phyloP scores from a whole-genome alignment of 192 early-diverging fungal species.

The Rhizophagus sp. region DNA sequence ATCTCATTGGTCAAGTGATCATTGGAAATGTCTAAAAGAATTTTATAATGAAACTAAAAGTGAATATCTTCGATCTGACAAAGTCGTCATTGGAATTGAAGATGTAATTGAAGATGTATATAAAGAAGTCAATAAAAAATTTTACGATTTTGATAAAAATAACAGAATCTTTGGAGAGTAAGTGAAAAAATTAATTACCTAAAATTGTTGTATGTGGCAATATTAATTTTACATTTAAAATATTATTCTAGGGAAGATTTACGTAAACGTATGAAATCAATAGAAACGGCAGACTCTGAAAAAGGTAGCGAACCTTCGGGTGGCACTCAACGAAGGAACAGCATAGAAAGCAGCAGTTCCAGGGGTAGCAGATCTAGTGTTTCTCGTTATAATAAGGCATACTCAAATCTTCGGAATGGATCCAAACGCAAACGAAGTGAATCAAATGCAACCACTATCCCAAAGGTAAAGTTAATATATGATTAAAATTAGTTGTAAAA shows the following conservation, averaged over 20 bases:
- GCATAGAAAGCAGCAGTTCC: constrained; percentile 3
- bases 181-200: not conserved
- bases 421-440: constrained; percentile 4
- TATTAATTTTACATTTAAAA: not conserved
- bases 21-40: not conserved
- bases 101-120: constrained; percentile 19
- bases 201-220: too few relatives aligned
- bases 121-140: not conserved
- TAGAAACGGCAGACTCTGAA: constrained; percentile 17
- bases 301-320: not conserved
- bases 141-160: not conserved
- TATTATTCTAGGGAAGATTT: not conserved
- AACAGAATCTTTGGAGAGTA: constrained; percentile 12
- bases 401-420: not conserved
- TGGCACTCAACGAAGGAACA: not conserved
- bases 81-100: not conserved
- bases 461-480: not conserved
- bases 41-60: constrained; percentile 16
- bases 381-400: constrained; percentile 5
- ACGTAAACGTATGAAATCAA: not conserved
- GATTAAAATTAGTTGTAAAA: not conserved
- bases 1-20: not conserved
- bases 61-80: not conserved
- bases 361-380: not conserved
- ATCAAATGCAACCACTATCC: not conserved